These are phyloP conservation scores for Dothistroma pini DNA, from an alignment of 2,329 filamentous ascomycete species.

Conservation along the genomic window DNA sequence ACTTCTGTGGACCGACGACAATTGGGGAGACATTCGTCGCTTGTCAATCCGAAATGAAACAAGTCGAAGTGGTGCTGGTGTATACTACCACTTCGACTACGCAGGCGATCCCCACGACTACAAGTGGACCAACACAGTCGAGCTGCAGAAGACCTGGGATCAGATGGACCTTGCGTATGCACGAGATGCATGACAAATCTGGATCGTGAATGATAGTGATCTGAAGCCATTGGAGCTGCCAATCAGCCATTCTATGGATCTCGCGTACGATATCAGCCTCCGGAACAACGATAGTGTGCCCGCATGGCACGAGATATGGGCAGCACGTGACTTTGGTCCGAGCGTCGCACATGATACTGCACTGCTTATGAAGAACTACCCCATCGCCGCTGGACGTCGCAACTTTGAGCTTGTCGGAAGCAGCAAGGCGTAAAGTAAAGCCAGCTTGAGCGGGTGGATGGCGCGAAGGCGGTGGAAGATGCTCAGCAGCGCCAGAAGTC, in stretches of 20 bases:
- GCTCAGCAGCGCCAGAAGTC: slow-evolving; percentile 10
- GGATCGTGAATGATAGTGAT: slow-evolving; percentile 66
- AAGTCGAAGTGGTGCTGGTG: slow-evolving; percentile 57
- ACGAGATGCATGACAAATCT: slow-evolving; percentile 57
- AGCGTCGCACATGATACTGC: slow-evolving; percentile 49
- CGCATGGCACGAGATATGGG: slow-evolving; percentile 57
- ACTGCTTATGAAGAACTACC: slow-evolving; percentile 54
- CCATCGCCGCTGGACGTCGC: slow-evolving; percentile 54
- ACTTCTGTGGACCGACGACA: slow-evolving; percentile 66
- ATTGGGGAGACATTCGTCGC: slow-evolving; percentile 57
- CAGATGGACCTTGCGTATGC: slow-evolving; percentile 62
- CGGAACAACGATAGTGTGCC: slow-evolving; percentile 56
- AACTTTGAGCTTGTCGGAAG: slow-evolving; percentile 62
- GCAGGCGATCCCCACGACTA: slow-evolving; percentile 55
- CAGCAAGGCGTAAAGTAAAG: slow-evolving; percentile 58
- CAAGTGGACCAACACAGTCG: slow-evolving; percentile 62
- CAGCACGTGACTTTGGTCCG: slow-evolving; percentile 55
- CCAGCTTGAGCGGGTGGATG: slow-evolving; percentile 33
- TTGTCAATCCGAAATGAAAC: slow-evolving; percentile 60
- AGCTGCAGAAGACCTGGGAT: slow-evolving; percentile 62
- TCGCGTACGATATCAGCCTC: slow-evolving; percentile 60
- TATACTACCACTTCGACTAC: slow-evolving; percentile 65
- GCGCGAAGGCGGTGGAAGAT: slow-evolving; percentile 9
- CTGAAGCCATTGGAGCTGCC: slow-evolving; percentile 64
- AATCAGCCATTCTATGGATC: slow-evolving; percentile 64